Conservation (phyloP, 108 stramenopile species). For the Discostella stelligeroides region DNA sequence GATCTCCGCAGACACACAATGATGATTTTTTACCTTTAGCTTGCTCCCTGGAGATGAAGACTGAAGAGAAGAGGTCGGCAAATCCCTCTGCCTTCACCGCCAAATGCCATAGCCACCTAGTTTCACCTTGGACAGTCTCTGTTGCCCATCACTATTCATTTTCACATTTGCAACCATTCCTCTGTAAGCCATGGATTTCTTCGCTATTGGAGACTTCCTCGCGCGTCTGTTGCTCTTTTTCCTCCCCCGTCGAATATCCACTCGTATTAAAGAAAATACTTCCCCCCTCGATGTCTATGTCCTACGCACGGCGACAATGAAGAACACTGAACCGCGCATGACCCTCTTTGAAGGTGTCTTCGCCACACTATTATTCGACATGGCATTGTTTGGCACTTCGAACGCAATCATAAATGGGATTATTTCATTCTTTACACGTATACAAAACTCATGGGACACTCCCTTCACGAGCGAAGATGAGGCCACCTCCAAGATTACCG, state of each 20-base stretch:
- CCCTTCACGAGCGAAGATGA: constrained; percentile 22
- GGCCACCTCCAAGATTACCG: constrained; percentile 20
- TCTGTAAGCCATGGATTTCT: background rate
- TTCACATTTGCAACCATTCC: no score
- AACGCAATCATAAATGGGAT: constrained; percentile 45
- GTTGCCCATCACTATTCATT: no score
- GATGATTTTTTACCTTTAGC: no score
- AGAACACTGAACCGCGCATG: constrained; percentile 44
- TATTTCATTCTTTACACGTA: constrained; percentile 38
- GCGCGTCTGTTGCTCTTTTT: constrained; percentile 23
- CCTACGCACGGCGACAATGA: constrained; percentile 10
- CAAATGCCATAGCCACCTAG: no score
- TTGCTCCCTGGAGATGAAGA: no score
- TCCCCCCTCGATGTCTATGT: constrained; percentile 30
- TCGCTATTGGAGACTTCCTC: constrained; percentile 26
- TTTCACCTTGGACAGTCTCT: no score
- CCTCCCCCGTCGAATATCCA: constrained; percentile 37
- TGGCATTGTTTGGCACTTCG: constrained; percentile 50
- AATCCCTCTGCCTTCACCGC: no score
- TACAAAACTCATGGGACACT: constrained; percentile 54
- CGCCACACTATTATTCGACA: constrained; percentile 52
- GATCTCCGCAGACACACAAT: no score
- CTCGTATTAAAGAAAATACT: constrained; percentile 29
- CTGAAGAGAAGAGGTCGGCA: no score
- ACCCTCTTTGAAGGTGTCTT: constrained; percentile 54